Base-by-base conservation (phyloP, 2,329 filamentous ascomycete species). In the Sporothrix variecibatus region DNA sequence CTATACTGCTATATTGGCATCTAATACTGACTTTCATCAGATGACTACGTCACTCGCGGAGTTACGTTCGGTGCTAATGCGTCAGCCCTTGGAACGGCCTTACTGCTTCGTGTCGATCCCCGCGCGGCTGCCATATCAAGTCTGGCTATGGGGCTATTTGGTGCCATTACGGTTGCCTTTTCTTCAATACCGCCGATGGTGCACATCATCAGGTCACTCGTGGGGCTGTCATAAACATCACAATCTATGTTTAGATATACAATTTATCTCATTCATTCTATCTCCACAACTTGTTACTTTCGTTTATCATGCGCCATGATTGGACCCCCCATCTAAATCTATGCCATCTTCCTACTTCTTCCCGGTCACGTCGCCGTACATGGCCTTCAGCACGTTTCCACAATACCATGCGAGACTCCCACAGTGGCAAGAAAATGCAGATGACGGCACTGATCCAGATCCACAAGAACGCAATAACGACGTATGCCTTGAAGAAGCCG, bases 11-110 rank as follows among this genome's bases (percentile, higher is more conserved):
- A n/a, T n/a, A 34, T 23, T n/a, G 20, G 26, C 8, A 26, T n/a
- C 40, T 20, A n/a, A n/a, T 60, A 2, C 17, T 58, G 17, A 31
- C 60, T 49, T 23, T 34, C 38, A 15, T 2, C 67, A 86, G 88
- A 90, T 77, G 89, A 90, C 79, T 91, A 90, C 75, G 88, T 91
- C 46, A 90, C 88, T 0, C 82, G 88, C n/a, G 89, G 89, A 11
- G 87, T 91, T 3, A 88, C 88, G 1, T 79, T 90, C n/a, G 88
- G 89, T 3, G 87, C 86, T 1, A 90, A 90, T 78, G 89, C 87
- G 0, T 88, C 86, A 3, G 89, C 88, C 6, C 87, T 91, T 53
- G 88, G 85, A 0, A 90, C 89, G 3, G 88, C 89, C 0, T 78
- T 90, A 46, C 81, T 91, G 1, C 80, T 91, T 1, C 82, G 84